Evolutionary conservation across 495 filamentous ascomycete species (phyloP).

Genomic region (Xylaria sp.): DNA sequence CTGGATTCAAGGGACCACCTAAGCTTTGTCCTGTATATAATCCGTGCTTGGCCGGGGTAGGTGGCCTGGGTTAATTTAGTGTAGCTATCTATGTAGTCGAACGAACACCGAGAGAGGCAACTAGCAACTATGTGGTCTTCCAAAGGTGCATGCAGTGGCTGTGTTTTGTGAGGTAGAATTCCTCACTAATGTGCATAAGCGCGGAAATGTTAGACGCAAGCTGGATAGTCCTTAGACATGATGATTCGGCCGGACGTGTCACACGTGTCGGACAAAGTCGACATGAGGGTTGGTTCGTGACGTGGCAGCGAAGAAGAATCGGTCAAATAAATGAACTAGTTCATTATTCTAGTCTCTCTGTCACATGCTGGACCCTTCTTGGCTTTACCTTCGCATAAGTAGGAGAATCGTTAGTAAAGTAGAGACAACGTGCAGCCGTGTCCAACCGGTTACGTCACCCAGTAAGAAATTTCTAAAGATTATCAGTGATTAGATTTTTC

Average conservation of each 20-base stretch:
- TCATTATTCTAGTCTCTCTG: neutral
- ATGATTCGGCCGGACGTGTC: neutral
- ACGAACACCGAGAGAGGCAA: neutral
- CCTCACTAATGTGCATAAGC: neutral
- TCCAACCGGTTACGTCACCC: neutral
- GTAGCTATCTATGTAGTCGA: neutral
- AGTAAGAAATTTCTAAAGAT: neutral
- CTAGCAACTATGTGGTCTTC: constrained; percentile 3
- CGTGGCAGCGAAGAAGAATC: neutral
- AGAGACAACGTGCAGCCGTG: neutral
- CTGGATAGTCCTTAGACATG: too few relatives aligned
- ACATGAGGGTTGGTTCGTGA: neutral
- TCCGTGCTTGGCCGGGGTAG: neutral
- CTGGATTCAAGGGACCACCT: neutral
- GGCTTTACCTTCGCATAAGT: too few relatives aligned
- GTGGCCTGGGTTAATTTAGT: neutral
- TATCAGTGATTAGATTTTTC: neutral
- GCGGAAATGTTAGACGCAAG: neutral
- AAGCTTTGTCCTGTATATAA: neutral
- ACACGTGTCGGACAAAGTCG: neutral
- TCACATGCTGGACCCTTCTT: neutral
- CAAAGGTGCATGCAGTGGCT: neutral
- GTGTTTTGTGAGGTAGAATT: neutral
- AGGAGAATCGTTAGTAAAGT: neutral
- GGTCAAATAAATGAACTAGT: neutral